These are phyloP conservation scores for Gossypium mustelinum DNA, from an alignment of 345 rosid genomes.

Conservation along the genomic window DNA sequence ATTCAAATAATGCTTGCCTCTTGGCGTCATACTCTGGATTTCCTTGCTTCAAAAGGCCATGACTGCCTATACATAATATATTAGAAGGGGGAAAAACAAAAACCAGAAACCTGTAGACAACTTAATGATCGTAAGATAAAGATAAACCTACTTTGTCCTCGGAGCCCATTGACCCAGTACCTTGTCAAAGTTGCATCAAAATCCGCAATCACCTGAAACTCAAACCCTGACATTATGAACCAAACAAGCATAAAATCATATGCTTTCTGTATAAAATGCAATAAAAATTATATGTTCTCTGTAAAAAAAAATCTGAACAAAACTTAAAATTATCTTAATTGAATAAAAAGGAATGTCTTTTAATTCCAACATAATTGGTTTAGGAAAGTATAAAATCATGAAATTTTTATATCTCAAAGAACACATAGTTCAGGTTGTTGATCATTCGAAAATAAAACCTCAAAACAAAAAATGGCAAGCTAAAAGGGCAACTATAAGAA, in stretches of 20 bases:
- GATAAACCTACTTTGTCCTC: slow-evolving; percentile 59
- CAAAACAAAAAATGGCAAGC: neutral
- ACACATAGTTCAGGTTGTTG: neutral
- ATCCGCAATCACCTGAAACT: slow-evolving; percentile 65
- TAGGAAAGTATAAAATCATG: neutral
- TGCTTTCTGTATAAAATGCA: neutral
- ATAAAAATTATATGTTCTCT: no score
- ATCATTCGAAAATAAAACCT: neutral
- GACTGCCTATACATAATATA: slow-evolving; percentile 50
- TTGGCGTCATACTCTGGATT: slow-evolving; percentile 65
- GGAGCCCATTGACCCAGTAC: slow-evolving; percentile 51
- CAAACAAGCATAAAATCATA: neutral
- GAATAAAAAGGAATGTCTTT: neutral
- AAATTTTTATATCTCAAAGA: neutral
- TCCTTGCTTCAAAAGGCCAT: slow-evolving; percentile 79
- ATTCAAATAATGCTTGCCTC: slow-evolving; percentile 58
- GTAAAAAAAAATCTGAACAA: neutral
- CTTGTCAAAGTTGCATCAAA: slow-evolving; percentile 79
- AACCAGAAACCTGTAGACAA: slow-evolving; percentile 8
- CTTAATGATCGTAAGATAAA: neutral
- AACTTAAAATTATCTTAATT: neutral
- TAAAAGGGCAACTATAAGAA: neutral
- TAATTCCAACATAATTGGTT: neutral
- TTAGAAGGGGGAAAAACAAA: slow-evolving; percentile 5
- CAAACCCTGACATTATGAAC: neutral